These are phyloP conservation scores for Penicillium robsamsonii DNA, from an alignment of 495 filamentous ascomycete species.

Conservation along the genomic window DNA sequence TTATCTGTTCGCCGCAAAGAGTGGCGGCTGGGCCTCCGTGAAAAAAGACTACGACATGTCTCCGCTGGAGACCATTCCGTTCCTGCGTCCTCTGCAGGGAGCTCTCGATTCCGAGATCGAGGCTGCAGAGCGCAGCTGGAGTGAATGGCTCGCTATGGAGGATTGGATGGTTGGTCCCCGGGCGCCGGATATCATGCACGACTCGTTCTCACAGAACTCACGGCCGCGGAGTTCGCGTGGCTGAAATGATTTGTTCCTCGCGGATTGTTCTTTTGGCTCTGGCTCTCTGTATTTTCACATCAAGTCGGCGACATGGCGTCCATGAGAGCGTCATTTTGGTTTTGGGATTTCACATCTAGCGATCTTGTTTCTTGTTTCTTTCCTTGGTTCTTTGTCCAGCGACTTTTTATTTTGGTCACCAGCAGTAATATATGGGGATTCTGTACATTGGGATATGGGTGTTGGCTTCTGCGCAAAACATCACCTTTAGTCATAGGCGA, in stretches of 20 bases:
- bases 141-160: slow-evolving; percentile 88
- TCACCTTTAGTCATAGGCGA: neutral
- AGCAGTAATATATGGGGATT: slow-evolving; percentile 13
- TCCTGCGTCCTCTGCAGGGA: slow-evolving; percentile 73
- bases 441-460: neutral
- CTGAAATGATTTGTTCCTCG: slow-evolving; percentile 5
- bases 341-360: slow-evolving; percentile 13
- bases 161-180: slow-evolving; percentile 87
- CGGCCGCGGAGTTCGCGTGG: slow-evolving; percentile 37
- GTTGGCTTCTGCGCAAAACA: neutral
- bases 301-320: slow-evolving; percentile 20
- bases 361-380: slow-evolving; percentile 15
- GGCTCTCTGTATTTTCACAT: slow-evolving; percentile 8
- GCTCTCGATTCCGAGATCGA: slow-evolving; percentile 78
- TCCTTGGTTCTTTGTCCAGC: slow-evolving; percentile 7
- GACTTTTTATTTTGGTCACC: slow-evolving; percentile 13
- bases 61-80: slow-evolving; percentile 78
- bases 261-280: neutral
- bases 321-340: slow-evolving; percentile 8
- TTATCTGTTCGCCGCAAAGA: slow-evolving; percentile 93
- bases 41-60: slow-evolving; percentile 88
- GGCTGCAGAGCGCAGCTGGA: slow-evolving; percentile 77
- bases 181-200: slow-evolving; percentile 48
- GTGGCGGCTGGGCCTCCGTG: slow-evolving; percentile 79
- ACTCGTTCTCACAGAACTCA: slow-evolving; percentile 43